A percentile compares a stretch with the other conserved stretches of the same genome.
These are phyloP conservation scores for Paraphoma chrysanthemicola DNA, from an alignment of 2,329 filamentous ascomycete species.

Conservation along the genomic window DNA sequence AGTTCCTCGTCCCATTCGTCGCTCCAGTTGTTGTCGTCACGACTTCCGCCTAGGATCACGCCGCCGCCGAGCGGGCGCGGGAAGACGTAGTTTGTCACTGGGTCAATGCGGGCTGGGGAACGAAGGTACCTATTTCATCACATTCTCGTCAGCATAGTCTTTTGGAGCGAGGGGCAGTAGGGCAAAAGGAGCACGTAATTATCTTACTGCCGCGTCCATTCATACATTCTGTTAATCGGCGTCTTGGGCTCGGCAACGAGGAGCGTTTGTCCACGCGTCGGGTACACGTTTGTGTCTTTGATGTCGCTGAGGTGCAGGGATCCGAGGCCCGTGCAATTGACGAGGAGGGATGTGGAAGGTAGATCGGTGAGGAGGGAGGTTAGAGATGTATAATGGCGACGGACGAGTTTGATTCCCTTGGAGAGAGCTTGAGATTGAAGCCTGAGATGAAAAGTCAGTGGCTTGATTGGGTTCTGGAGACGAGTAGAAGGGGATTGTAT, in stretches of 20 bases:
- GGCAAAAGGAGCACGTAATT: not conserved
- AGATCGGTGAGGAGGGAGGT: slow-evolving; percentile 69
- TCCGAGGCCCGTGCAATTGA: slow-evolving; percentile 86
- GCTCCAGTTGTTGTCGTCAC: slow-evolving; percentile 82
- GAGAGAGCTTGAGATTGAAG: slow-evolving; percentile 70
- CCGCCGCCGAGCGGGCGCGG: slow-evolving; percentile 69
- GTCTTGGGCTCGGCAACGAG: slow-evolving; percentile 64
- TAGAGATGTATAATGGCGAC: slow-evolving; percentile 66
- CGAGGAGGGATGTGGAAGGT: slow-evolving; percentile 70
- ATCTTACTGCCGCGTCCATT: slow-evolving; percentile 21
- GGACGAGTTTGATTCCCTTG: slow-evolving; percentile 66
- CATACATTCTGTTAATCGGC: slow-evolving; percentile 50
- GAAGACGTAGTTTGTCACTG: slow-evolving; percentile 55
- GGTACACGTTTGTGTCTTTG: slow-evolving; percentile 73
- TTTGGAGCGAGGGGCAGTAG: not conserved
- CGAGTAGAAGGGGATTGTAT: not conserved
- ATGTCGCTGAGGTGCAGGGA: slow-evolving; percentile 83
- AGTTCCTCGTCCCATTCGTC: slow-evolving; percentile 77
- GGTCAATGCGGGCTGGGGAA: slow-evolving; percentile 50
- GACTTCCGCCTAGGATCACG: slow-evolving; percentile 83
- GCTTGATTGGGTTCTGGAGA: not conserved
- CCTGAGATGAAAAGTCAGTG: slow-evolving; percentile 20
- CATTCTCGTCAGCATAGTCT: not conserved
- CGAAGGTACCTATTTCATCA: slow-evolving; percentile 42
- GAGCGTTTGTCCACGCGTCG: slow-evolving; percentile 80